These are phyloP conservation scores for Candida caryicola DNA, from an alignment of 805 yeast species.

Conservation along the genomic window DNA sequence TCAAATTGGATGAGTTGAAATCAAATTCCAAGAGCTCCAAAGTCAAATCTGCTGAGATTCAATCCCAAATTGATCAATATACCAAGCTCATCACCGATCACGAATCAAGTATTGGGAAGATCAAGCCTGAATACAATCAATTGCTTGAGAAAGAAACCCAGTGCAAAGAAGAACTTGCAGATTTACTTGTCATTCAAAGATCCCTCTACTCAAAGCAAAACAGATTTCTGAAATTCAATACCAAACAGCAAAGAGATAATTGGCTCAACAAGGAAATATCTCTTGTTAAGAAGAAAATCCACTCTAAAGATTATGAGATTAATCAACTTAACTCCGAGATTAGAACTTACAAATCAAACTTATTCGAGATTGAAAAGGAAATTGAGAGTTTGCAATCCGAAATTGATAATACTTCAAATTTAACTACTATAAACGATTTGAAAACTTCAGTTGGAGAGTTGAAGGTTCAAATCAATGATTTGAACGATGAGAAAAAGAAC, in stretches of 20 bases:
- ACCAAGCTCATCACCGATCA: conserved; percentile 31
- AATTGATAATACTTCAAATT: conserved; percentile 8
- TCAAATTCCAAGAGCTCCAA: conserved; percentile 28
- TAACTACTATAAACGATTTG: conserved; percentile 14
- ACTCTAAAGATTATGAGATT: conserved; percentile 22
- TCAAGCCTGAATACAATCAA: conserved; percentile 41
- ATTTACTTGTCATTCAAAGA: conserved; percentile 53
- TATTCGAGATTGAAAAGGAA: conserved; percentile 9
- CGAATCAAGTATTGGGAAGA: conserved; percentile 32
- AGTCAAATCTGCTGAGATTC: conserved; percentile 25
- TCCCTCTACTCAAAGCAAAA: conserved; percentile 68
- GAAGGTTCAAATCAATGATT: conserved; percentile 40
- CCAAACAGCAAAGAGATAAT: conserved; percentile 56
- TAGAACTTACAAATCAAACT: conserved; percentile 10
- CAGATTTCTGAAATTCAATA: conserved; percentile 56
- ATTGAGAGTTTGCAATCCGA: conserved; percentile 24
- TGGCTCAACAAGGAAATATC: conserved; percentile 62
- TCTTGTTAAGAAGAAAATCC: conserved; percentile 27
- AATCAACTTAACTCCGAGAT: conserved; percentile 21
- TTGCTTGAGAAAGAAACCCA: conserved; percentile 40
- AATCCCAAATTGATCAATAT: conserved; percentile 19
- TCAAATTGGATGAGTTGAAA: conserved; percentile 44
- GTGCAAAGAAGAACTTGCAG: conserved; percentile 37
- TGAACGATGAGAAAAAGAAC: conserved; percentile 64
- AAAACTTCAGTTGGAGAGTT: conserved; percentile 38